Conservation (phyloP, 2,329 filamentous ascomycete species). For the Cladophialophora yegresii region DNA sequence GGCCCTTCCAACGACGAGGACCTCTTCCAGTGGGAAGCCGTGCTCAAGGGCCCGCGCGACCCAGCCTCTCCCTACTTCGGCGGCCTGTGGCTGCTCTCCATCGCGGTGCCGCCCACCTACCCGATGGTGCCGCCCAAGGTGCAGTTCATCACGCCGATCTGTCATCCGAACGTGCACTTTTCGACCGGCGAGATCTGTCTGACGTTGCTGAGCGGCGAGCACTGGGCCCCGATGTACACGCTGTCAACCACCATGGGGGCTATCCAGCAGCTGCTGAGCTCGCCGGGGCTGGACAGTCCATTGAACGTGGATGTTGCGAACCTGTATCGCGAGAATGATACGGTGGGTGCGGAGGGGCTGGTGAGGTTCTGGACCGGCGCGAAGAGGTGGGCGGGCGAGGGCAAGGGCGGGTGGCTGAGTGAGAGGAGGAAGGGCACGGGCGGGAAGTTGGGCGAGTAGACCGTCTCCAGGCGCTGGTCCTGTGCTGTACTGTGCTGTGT, state of each 20-base stretch:
- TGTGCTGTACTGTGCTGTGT: no score
- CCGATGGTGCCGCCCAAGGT: constrained; percentile 76
- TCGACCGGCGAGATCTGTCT: constrained; percentile 88
- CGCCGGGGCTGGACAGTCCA: constrained; percentile 51
- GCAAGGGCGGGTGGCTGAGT: constrained; percentile 35
- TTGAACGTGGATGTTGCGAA: constrained; percentile 54
- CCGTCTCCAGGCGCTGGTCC: no score
- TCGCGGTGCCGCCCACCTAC: constrained; percentile 75
- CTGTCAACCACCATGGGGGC: constrained; percentile 56
- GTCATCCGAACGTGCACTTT: constrained; percentile 78
- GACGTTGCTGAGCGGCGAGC: constrained; percentile 70
- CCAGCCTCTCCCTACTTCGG: constrained; percentile 44
- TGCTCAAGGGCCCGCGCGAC: constrained; percentile 57
- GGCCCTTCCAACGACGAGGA: constrained; percentile 60
- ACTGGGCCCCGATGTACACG: constrained; percentile 86
- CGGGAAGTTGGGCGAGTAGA: constrained; percentile 29
- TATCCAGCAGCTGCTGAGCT: constrained; percentile 51
- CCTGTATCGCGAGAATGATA: constrained; percentile 49
- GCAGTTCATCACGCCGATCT: constrained; percentile 77
- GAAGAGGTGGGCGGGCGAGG: constrained; percentile 49
- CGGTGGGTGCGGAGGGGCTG: constrained; percentile 49
- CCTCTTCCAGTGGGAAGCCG: constrained; percentile 61
- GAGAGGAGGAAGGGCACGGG: constrained; percentile 34
- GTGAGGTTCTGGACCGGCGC: constrained; percentile 52
- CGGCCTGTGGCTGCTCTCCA: constrained; percentile 80